Percentiles rank a stretch among this genome's conserved stretches.
phyloP scores from a whole-genome alignment of 2,329 filamentous ascomycete genomes.

The Aspergillus novofumigatus region DNA sequence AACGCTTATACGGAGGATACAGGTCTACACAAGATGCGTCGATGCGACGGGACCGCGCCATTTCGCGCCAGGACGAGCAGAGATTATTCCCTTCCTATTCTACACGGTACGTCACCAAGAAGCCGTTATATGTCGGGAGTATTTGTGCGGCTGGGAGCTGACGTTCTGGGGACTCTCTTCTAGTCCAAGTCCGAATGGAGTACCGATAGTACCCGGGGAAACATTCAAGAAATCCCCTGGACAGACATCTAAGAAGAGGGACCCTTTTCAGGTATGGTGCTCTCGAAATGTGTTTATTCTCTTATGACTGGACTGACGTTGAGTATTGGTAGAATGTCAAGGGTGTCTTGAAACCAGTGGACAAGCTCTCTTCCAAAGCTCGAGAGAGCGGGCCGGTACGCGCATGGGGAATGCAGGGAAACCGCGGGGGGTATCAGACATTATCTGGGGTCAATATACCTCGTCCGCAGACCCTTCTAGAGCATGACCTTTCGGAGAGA shows the following conservation, averaged over 20 bases:
- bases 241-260: constrained; percentile 18
- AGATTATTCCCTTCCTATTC: constrained; percentile 17
- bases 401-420: constrained; percentile 16
- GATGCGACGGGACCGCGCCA: constrained; percentile 10
- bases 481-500: constrained; percentile 18
- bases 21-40: constrained; percentile 12
- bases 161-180: not conserved
- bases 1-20: constrained; percentile 11
- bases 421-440: constrained; percentile 1
- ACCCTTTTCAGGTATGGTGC: constrained; percentile 14
- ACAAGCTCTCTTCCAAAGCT: constrained; percentile 22
- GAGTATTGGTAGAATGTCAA: constrained; percentile 1
- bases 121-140: not conserved
- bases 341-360: constrained; percentile 18
- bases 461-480: constrained; percentile 8
- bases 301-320: not conserved
- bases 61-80: constrained; percentile 15
- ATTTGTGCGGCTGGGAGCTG: not conserved
- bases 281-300: not conserved
- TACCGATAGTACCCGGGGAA: constrained; percentile 27
- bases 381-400: constrained; percentile 33
- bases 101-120: constrained; percentile 11
- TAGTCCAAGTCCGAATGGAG: constrained; percentile 18
- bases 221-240: constrained; percentile 19
- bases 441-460: constrained; percentile 2